Conservation (phyloP, 352 stramenopile genomes). For the Globisporangium orthogonon region DNA sequence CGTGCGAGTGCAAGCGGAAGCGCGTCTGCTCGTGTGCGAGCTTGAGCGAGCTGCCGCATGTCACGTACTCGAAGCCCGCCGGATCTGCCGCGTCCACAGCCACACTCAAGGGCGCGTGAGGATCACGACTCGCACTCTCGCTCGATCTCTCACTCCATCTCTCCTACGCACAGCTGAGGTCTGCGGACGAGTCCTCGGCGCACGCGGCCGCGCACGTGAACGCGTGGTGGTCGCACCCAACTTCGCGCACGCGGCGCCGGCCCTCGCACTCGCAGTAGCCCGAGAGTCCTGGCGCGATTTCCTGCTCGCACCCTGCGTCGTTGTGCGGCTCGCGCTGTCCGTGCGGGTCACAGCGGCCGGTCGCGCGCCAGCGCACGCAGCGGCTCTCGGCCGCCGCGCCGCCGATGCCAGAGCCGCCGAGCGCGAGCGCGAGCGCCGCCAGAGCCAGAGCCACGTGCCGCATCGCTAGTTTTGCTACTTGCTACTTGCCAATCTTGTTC, state of each 20-base stretch:
- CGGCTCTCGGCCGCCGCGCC: conserved; percentile 4
- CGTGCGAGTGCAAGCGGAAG: conserved; percentile 80
- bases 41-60: conserved; percentile 81
- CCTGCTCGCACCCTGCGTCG: conserved; percentile 47
- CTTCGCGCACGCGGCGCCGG: conserved; percentile 71
- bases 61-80: conserved; percentile 73
- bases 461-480: not conserved
- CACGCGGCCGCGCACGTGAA: conserved; percentile 76
- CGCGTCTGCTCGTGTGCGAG: conserved; percentile 66
- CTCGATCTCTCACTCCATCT: not conserved
- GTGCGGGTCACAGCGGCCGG: conserved; percentile 59
- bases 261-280: conserved; percentile 79
- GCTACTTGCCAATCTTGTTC: not conserved
- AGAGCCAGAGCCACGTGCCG: not conserved
- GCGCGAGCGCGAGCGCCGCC: not conserved
- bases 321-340: conserved; percentile 54
- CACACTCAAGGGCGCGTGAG: not conserved
- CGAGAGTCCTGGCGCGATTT: conserved; percentile 39
- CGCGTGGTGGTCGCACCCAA: conserved; percentile 66
- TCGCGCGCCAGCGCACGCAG: conserved; percentile 74
- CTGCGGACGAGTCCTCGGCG: conserved; percentile 54
- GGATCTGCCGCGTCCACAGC: conserved; percentile 31
- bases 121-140: not conserved
- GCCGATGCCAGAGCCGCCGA: not conserved
- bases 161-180: conserved; percentile 57